phyloP scores from a whole-genome alignment of 2,329 filamentous ascomycete species.

The Cladophialophora chaetospira region DNA sequence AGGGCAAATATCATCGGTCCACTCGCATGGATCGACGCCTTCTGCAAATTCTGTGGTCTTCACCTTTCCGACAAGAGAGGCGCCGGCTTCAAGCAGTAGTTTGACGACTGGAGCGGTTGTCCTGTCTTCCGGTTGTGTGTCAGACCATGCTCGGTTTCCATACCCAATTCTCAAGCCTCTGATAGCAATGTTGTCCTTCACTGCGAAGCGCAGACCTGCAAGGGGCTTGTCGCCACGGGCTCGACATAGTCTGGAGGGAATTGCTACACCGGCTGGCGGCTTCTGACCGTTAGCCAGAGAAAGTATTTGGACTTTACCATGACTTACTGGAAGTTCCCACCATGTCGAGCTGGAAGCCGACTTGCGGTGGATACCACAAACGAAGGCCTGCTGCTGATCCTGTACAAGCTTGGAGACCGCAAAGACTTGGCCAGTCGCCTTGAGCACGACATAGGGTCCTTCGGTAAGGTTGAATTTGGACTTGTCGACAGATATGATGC shows the following conservation, averaged over 20 bases:
- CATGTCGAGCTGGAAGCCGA: constrained; percentile 11
- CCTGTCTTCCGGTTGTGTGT: constrained; percentile 21
- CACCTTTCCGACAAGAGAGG: constrained; percentile 27
- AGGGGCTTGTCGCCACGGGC: constrained; percentile 15
- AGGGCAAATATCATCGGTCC: constrained; percentile 42
- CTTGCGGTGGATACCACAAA: constrained; percentile 17
- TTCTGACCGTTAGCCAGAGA: neutral
- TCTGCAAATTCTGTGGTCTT: constrained; percentile 31
- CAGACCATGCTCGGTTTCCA: constrained; percentile 27
- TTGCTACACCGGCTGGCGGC: constrained; percentile 9
- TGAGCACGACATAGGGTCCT: constrained; percentile 27
- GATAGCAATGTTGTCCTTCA: constrained; percentile 30
- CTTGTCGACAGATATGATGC: constrained; percentile 24
- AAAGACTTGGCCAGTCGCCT: constrained; percentile 23
- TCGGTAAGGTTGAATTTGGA: constrained; percentile 14
- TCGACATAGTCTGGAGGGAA: constrained; percentile 25
- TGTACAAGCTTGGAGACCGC: constrained; percentile 18
- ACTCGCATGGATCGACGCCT: constrained; percentile 26
- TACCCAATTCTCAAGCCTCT: constrained; percentile 25
- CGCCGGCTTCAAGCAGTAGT: constrained; percentile 30
- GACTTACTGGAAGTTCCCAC: constrained; percentile 10
- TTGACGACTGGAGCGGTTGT: constrained; percentile 26
- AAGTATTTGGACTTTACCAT: neutral
- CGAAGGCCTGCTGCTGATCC: constrained; percentile 28
- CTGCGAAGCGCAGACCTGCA: constrained; percentile 26